Conservation (phyloP, 2,329 filamentous ascomycete genomes). For the Kalmusia sp. region DNA sequence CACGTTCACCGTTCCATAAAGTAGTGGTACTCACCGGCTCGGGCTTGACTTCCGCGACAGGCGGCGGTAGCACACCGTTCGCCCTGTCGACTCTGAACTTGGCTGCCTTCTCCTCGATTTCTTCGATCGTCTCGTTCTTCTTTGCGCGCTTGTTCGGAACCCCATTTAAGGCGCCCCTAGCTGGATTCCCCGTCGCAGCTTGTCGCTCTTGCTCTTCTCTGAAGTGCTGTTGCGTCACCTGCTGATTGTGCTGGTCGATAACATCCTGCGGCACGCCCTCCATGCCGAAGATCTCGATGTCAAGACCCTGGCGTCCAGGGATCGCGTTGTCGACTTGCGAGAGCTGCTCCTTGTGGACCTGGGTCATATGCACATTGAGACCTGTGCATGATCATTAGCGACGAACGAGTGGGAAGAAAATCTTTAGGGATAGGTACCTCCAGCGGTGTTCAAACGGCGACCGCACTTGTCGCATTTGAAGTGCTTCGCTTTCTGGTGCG, state of each 20-base stretch:
- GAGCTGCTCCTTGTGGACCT: constrained; percentile 95
- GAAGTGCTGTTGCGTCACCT: constrained; percentile 85
- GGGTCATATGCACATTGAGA: constrained; percentile 95
- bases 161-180: constrained; percentile 56
- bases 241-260: constrained; percentile 81
- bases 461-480: constrained; percentile 96
- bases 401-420: neutral
- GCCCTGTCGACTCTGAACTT: constrained; percentile 36
- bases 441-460: constrained; percentile 88
- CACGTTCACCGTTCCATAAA: neutral
- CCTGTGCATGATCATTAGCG: constrained; percentile 58
- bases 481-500: constrained; percentile 98
- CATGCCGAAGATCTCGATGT: constrained; percentile 98
- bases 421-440: constrained; percentile 64
- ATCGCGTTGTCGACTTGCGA: constrained; percentile 90
- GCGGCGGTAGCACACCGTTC: constrained; percentile 49
- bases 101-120: constrained; percentile 82
- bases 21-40: constrained; percentile 46
- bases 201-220: constrained; percentile 83
- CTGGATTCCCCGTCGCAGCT: constrained; percentile 82
- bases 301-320: constrained; percentile 81
- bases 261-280: constrained; percentile 92
- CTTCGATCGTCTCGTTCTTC: constrained; percentile 73
- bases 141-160: constrained; percentile 66
- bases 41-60: constrained; percentile 57